Percentiles rank a stretch among this genome's conserved stretches.
phyloP scores from a whole-genome alignment of 371 early-diverging fungal genomes.

The Capillidium rhysosporum region DNA sequence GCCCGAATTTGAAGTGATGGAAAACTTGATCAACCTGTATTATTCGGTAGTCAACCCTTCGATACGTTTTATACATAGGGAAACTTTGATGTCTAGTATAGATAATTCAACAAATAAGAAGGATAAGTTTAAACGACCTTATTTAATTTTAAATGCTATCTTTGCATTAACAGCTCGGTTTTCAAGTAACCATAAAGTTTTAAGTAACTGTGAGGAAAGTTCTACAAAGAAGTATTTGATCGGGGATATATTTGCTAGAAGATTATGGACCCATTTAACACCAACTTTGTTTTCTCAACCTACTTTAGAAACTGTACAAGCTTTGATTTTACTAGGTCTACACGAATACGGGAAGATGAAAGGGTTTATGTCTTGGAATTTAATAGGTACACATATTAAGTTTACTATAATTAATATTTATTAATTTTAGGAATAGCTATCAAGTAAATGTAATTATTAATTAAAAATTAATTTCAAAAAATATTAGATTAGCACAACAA shows the following conservation, averaged over 20 bases:
- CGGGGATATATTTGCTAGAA: neutral
- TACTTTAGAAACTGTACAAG: slow-evolving; percentile 2
- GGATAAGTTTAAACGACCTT: neutral
- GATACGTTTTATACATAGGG: neutral
- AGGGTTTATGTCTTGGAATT: slow-evolving; percentile 5
- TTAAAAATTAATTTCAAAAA: neutral
- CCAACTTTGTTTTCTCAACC: neutral
- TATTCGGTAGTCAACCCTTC: neutral
- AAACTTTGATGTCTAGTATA: neutral
- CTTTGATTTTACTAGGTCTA: slow-evolving; percentile 3
- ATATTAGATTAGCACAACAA: slow-evolving; percentile 2
- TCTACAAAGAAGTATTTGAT: neutral
- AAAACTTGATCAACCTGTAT: neutral
- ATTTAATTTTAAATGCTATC: neutral
- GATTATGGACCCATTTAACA: neutral
- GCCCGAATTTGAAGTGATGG: neutral
- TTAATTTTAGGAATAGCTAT: neutral
- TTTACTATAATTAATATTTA: neutral
- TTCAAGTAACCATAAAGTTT: slow-evolving; percentile 8
- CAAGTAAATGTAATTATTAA: neutral
- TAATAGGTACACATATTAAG: neutral
- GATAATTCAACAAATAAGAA: no score
- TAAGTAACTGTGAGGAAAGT: neutral
- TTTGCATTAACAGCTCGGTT: slow-evolving; percentile 9
- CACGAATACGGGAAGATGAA: slow-evolving; percentile 6